Percentiles rank a stretch among this genome's conserved stretches.
These are phyloP conservation scores for Eucalyptus decipiens DNA, from an alignment of 345 rosid species.

Conservation along the genomic window DNA sequence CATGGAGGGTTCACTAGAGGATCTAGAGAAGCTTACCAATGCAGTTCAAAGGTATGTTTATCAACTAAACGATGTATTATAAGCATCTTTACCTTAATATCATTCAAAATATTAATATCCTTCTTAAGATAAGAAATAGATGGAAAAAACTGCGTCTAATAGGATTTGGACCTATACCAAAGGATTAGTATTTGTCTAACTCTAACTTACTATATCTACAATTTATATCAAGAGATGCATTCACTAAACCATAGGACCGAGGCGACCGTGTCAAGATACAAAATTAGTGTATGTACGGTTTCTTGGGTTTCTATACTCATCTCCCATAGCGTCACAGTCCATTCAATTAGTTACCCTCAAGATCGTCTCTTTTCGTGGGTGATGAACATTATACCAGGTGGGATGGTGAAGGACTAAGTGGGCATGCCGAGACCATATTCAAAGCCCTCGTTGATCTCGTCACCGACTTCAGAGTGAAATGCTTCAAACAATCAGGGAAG, in stretches of 20 bases:
- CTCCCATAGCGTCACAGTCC: neutral
- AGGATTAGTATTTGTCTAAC: neutral
- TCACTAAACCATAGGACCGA: neutral
- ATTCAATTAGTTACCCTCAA: neutral
- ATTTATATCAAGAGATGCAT: neutral
- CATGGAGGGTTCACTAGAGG: slow-evolving; percentile 31
- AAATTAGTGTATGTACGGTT: neutral
- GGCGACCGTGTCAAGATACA: neutral
- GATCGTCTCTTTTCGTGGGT: neutral
- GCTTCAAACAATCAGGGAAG: slow-evolving; percentile 7
- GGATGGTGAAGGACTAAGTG: slow-evolving; percentile 33
- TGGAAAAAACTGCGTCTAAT: too few relatives aligned
- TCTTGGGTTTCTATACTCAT: neutral
- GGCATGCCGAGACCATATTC: slow-evolving; percentile 36
- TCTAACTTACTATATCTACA: neutral
- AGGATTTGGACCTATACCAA: too few relatives aligned
- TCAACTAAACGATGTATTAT: too few relatives aligned
- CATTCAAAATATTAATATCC: too few relatives aligned
- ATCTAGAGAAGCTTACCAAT: slow-evolving; percentile 25
- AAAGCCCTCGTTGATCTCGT: slow-evolving; percentile 36
- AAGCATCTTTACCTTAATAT: too few relatives aligned
- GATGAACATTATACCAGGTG: slow-evolving; percentile 19
- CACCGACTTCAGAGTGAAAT: slow-evolving; percentile 8
- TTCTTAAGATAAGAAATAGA: too few relatives aligned
- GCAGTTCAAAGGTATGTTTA: slow-evolving; percentile 33